A percentile compares a stretch with the other conserved stretches of the same genome.
Evolutionary conservation across 768 basidiomycete genomes (phyloP).

Genomic region (Artomyces pyxidatus): DNA sequence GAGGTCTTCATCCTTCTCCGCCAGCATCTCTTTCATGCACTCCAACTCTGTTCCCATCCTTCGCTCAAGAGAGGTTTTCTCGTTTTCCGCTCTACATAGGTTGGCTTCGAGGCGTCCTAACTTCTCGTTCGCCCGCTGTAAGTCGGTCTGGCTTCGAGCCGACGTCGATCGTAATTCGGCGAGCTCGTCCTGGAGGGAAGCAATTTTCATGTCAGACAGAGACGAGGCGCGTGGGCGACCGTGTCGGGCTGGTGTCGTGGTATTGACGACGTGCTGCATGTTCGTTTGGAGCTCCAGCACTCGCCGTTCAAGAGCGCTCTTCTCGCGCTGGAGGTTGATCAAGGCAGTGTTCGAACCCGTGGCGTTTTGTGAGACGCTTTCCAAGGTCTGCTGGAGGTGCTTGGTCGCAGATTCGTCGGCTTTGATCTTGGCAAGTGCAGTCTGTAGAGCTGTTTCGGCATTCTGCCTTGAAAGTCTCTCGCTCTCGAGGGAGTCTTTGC

Average conservation of each 20-base stretch:
- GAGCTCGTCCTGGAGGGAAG: constrained; percentile 49
- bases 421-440: constrained; percentile 7
- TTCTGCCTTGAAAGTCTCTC: constrained; percentile 14
- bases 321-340: constrained; percentile 44
- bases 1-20: constrained; percentile 56
- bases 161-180: constrained; percentile 36
- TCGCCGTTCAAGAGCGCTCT: constrained; percentile 45
- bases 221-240: constrained; percentile 48
- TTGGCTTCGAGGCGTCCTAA: constrained; percentile 39
- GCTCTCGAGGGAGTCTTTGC: constrained; percentile 8
- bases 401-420: constrained; percentile 8
- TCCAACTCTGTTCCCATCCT: constrained; percentile 35
- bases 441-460: constrained; percentile 6
- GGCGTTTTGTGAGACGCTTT: constrained; percentile 10
- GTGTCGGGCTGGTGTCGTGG: constrained; percentile 27
- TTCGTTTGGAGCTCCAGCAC: constrained; percentile 49
- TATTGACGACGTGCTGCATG: constrained; percentile 26
- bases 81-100: constrained; percentile 47
- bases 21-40: constrained; percentile 35
- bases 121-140: constrained; percentile 38
- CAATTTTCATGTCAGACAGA: constrained; percentile 40
- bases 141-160: constrained; percentile 35
- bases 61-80: constrained; percentile 47
- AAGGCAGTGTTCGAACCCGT: constrained; percentile 3
- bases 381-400: constrained; percentile 13